phyloP scores from a whole-genome alignment of 371 early-diverging fungal species.

The Apophysomyces elegans region DNA sequence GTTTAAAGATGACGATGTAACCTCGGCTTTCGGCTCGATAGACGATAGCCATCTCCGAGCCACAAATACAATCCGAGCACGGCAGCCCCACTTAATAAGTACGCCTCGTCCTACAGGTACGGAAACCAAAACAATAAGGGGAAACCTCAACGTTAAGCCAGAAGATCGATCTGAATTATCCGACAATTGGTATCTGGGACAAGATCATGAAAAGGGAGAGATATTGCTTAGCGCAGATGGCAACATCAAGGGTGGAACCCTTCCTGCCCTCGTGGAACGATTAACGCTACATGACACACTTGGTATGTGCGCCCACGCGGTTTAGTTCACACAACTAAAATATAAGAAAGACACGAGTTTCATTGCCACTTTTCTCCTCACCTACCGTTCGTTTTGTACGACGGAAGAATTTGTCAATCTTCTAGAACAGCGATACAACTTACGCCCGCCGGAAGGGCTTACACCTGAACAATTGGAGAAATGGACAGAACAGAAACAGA shows the following conservation, averaged over 20 bases:
- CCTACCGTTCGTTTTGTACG: constrained; percentile 85
- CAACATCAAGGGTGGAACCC: constrained; percentile 84
- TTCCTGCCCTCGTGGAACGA: constrained; percentile 84
- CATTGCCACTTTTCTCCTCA: constrained; percentile 84
- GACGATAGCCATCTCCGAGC: not conserved
- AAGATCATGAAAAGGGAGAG: constrained; percentile 77
- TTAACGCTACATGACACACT: constrained; percentile 82
- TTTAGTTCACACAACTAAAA: not conserved
- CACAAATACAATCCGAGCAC: not conserved
- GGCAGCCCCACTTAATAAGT: not conserved
- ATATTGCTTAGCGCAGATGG: constrained; percentile 83
- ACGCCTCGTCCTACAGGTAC: not conserved
- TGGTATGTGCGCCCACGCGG: constrained; percentile 27
- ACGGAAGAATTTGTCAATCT: constrained; percentile 74
- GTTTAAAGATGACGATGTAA: not conserved
- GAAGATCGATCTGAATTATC: constrained; percentile 21
- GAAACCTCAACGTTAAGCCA: constrained; percentile 26
- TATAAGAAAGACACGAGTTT: constrained; percentile 69
- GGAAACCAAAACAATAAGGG: constrained; percentile 20
- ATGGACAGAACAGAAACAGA: constrained; percentile 88
- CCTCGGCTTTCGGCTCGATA: constrained; percentile 11
- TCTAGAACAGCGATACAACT: constrained; percentile 73
- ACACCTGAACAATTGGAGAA: constrained; percentile 66
- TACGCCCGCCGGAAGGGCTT: constrained; percentile 74
- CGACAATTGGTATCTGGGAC: constrained; percentile 59